Evolutionary conservation across 1,139 yeast genomes (phyloP).

Genomic region (Hansenula lynferdii): DNA sequence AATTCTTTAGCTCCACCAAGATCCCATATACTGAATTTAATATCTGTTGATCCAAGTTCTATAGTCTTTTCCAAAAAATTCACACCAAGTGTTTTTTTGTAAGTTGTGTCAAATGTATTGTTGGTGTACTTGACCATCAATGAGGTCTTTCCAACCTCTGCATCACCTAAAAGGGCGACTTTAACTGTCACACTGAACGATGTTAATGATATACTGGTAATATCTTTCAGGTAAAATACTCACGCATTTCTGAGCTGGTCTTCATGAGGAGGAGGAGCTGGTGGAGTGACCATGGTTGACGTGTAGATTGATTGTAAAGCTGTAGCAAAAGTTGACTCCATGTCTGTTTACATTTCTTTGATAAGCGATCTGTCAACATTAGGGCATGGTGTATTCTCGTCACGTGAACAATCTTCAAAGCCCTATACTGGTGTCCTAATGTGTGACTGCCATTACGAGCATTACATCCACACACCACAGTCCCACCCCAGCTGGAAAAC

Average conservation of each 20-base stretch:
- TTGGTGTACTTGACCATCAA: constrained; percentile 97
- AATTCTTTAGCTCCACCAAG: constrained; percentile 96
- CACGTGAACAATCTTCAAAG: no score
- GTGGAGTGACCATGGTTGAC: constrained; percentile 10
- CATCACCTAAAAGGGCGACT: constrained; percentile 94
- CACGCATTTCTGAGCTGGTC: constrained; percentile 17
- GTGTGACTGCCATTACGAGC: no score
- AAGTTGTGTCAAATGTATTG: constrained; percentile 87
- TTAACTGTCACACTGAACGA: constrained; percentile 39
- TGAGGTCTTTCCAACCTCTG: constrained; percentile 97
- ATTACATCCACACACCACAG: no score
- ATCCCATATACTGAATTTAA: constrained; percentile 94
- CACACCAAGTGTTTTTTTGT: constrained; percentile 92
- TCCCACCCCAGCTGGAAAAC: no score
- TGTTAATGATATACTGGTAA: not conserved
- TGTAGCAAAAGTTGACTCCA: no score
- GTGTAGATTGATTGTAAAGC: no score
- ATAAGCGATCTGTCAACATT: no score
- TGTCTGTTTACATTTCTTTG: no score
- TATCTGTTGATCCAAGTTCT: constrained; percentile 81
- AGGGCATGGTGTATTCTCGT: no score
- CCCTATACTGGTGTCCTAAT: no score
- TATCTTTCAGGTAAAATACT: constrained; percentile 2
- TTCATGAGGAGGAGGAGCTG: constrained; percentile 17
- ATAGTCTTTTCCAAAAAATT: constrained; percentile 93